Base-by-base conservation (phyloP, 1,284 basidiomycete genomes). In the Amylostereum chailletii region DNA sequence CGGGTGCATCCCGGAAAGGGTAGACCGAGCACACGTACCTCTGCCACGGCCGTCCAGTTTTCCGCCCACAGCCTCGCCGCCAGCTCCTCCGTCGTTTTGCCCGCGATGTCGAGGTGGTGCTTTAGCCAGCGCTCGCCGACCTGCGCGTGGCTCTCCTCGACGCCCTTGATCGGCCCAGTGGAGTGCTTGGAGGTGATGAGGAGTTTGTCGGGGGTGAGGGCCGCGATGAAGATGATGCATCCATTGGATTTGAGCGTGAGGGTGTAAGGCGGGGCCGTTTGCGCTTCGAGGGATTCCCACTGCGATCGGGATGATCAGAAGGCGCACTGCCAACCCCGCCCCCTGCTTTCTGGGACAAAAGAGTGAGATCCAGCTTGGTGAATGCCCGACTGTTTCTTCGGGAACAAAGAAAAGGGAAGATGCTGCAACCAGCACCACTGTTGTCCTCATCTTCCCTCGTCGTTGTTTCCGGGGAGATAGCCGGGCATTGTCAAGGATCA, bases 231-330 rank as follows among this genome's bases (percentile, higher is more conserved):
- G 59, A 99, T 97, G 65, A 99, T 94, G 65, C 96, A 99, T 1
- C 95, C 96, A 55, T 99, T 99, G 1, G 92, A 93, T 66, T 99
- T 99, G 54, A 95, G 76, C 0, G 95, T 94, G 10, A 99, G 73
- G 4, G 83, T 82, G 62, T 97, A 99, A 0, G 94, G 91, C 0
- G 87, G 68, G 0, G 72, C 69, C 0, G 94, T 94, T 55, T 91
- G 79, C 4, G 69, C 65, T 51, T 85, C 74, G 39, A 97, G 73
- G 0, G 85, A 75, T 0, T 72, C 63, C 94, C 94, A 96, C 92
- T 97, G 59, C 26, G 9, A 29, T 46, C 34, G 40, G 8, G 46
- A 58, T 51, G 33, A 34, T 42, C 11, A 51, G 49, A 7, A 46
- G 45, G 19, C 4, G 51, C 52, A 7, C 34, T 5, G 33, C 5